These are phyloP conservation scores for Colletotrichum lini DNA, from an alignment of 2,329 filamentous ascomycete genomes.

Conservation along the genomic window DNA sequence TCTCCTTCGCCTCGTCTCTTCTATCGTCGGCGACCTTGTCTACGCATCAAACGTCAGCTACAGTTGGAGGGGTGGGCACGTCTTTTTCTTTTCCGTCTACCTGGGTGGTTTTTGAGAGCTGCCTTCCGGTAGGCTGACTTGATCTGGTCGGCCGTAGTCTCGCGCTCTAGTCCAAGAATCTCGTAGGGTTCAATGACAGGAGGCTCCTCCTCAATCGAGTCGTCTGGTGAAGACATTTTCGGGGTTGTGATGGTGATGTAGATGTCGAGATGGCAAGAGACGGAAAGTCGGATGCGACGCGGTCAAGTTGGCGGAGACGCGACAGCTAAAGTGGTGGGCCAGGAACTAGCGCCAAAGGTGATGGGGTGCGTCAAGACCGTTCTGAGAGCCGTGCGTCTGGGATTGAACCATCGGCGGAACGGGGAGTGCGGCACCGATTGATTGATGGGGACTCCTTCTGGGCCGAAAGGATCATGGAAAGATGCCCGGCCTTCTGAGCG, in stretches of 20 bases:
- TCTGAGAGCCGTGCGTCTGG: background rate
- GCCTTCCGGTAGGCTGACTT: conserved; percentile 93
- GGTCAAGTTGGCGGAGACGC: conserved; percentile 34
- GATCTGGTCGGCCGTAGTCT: conserved; percentile 83
- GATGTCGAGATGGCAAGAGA: conserved; percentile 18
- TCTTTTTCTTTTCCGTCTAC: conserved; percentile 60
- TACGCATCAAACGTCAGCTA: conserved; percentile 48
- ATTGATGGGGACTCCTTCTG: conserved; percentile 1
- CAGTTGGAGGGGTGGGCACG: background rate
- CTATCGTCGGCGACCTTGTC: conserved; percentile 82
- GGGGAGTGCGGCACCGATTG: conserved; percentile 13
- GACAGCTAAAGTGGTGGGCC: conserved; percentile 40
- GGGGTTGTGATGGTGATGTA: background rate
- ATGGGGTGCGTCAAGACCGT: background rate
- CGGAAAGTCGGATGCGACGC: conserved; percentile 27
- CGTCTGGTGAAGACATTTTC: conserved; percentile 56
- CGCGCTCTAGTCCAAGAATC: conserved; percentile 78
- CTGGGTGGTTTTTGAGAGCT: conserved; percentile 88
- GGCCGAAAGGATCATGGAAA: background rate
- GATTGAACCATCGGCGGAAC: conserved; percentile 1
- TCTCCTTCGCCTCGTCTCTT: conserved; percentile 80
- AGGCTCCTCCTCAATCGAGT: conserved; percentile 69
- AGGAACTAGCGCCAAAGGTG: too few species aligned
- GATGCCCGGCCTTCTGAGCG: background rate
- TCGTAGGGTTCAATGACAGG: conserved; percentile 83